Conservation (phyloP, 768 basidiomycete species). For the Russula compacta region DNA sequence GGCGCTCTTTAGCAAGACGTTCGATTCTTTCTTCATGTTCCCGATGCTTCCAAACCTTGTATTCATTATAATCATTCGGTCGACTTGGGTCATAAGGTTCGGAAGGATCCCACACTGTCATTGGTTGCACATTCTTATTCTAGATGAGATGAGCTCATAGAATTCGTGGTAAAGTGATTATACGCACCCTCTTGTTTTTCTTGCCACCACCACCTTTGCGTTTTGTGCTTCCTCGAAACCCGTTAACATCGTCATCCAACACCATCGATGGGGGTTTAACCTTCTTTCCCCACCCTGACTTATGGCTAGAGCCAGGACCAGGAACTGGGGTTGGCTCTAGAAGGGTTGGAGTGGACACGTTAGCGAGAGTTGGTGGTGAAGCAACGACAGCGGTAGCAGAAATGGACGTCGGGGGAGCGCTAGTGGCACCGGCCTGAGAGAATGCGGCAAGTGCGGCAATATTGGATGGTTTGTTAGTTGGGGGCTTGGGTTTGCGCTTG, state of each 20-base stretch:
- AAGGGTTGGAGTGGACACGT: slow-evolving; percentile 24
- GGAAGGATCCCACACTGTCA: slow-evolving; percentile 63
- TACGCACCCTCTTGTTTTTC: slow-evolving; percentile 53
- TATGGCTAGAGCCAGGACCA: slow-evolving; percentile 33
- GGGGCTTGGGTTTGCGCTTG: slow-evolving; percentile 47
- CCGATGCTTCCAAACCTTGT: slow-evolving; percentile 69
- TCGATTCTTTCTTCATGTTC: slow-evolving; percentile 69
- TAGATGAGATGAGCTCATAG: slow-evolving; percentile 23
- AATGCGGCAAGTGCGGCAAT: slow-evolving; percentile 46
- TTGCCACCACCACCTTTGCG: slow-evolving; percentile 43
- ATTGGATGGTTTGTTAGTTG: slow-evolving; percentile 45
- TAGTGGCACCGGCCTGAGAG: slow-evolving; percentile 15
- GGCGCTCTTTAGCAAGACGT: slow-evolving; percentile 32
- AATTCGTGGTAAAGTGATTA: neutral
- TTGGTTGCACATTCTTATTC: slow-evolving; percentile 51
- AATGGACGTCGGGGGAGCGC: slow-evolving; percentile 25
- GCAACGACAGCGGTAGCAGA: slow-evolving; percentile 59
- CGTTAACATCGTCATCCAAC: slow-evolving; percentile 82
- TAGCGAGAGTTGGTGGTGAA: slow-evolving; percentile 55
- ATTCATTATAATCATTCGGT: slow-evolving; percentile 86
- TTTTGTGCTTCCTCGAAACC: slow-evolving; percentile 55
- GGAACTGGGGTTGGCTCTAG: slow-evolving; percentile 27
- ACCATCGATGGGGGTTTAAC: slow-evolving; percentile 88
- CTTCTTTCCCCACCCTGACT: slow-evolving; percentile 71
- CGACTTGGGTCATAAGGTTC: slow-evolving; percentile 75